These are phyloP conservation scores for Colletotrichum simmondsii DNA, from an alignment of 2,329 filamentous ascomycete genomes.

Conservation along the genomic window DNA sequence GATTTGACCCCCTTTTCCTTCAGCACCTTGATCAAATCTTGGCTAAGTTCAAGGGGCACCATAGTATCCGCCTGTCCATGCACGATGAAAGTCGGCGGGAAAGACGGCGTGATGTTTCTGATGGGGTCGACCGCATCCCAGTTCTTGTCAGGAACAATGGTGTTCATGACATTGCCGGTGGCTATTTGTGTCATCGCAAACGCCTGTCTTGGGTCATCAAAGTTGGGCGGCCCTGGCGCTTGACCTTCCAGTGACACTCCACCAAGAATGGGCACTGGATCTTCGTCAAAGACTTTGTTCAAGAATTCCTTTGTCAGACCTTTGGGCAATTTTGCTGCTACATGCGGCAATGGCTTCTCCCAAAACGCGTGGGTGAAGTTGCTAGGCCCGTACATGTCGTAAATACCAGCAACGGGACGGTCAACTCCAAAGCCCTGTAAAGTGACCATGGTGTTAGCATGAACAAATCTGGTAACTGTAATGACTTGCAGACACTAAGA, in stretches of 20 bases:
- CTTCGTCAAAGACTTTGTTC: conserved; percentile 46
- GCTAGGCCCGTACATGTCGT: conserved; percentile 54
- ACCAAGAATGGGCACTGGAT: conserved; percentile 48
- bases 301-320: conserved; percentile 44
- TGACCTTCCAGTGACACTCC: conserved; percentile 55
- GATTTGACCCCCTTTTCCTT: conserved; percentile 43
- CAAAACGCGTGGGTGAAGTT: conserved; percentile 51
- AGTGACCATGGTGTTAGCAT: not conserved
- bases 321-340: conserved; percentile 41
- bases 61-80: conserved; percentile 51
- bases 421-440: conserved; percentile 49
- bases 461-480: too few relatives aligned
- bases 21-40: conserved; percentile 41
- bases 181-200: conserved; percentile 55
- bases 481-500: not conserved
- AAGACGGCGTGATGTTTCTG: conserved; percentile 41
- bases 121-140: conserved; percentile 47
- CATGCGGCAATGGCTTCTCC: conserved; percentile 44
- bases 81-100: conserved; percentile 54
- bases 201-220: conserved; percentile 48
- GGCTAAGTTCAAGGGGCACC: conserved; percentile 50
- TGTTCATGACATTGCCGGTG: conserved; percentile 49
- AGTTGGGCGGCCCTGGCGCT: conserved; percentile 44
- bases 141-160: conserved; percentile 40
- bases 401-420: conserved; percentile 49